These are phyloP conservation scores for Teunomyces funiuensis DNA, from an alignment of 805 yeast genomes.

Conservation along the genomic window DNA sequence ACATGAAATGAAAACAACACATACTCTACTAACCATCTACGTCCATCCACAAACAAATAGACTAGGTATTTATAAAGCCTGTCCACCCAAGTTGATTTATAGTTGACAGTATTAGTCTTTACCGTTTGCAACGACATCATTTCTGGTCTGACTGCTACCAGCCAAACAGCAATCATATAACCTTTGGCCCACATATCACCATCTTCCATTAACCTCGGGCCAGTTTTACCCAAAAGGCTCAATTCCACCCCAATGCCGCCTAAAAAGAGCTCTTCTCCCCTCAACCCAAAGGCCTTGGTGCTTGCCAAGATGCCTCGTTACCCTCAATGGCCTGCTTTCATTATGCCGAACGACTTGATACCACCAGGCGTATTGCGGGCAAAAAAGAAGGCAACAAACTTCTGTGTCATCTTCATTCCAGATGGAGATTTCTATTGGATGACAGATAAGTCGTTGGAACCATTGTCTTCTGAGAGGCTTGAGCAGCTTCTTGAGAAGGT, in stretches of 20 bases:
- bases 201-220: background rate
- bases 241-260: conserved; percentile 31
- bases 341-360: conserved; percentile 40
- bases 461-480: conserved; percentile 29
- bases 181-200: conserved; percentile 1
- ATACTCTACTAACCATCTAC: background rate
- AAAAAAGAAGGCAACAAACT: conserved; percentile 35
- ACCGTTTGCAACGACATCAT: background rate
- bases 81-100: background rate
- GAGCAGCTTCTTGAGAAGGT: conserved; percentile 27
- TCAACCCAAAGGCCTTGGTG: conserved; percentile 39
- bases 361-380: conserved; percentile 36
- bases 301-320: conserved; percentile 46
- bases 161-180: background rate
- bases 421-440: conserved; percentile 48
- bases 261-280: conserved; percentile 20
- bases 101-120: background rate
- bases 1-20: conserved; percentile 5
- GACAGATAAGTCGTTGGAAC: conserved; percentile 38
- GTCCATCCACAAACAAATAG: background rate
- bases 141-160: conserved; percentile 1
- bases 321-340: conserved; percentile 52
- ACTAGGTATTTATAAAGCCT: conserved; percentile 1
- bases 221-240: background rate
- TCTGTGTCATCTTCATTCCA: conserved; percentile 46